These are phyloP conservation scores for Fusarium succisae DNA, from an alignment of 2,329 filamentous ascomycete species.

Conservation along the genomic window DNA sequence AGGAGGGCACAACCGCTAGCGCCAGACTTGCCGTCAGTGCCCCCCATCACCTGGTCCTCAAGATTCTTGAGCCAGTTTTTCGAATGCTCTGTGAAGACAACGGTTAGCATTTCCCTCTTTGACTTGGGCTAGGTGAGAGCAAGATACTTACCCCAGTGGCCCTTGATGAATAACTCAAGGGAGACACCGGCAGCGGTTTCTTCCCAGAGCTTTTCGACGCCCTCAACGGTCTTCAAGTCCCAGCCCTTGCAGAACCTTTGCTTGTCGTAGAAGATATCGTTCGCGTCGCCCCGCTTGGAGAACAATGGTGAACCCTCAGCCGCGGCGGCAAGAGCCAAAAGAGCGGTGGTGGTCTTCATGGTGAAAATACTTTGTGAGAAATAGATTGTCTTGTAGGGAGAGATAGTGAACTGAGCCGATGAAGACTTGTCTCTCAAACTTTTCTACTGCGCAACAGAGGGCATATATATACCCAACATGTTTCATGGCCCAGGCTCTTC, in stretches of 20 bases:
- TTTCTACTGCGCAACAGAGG: accelerated
- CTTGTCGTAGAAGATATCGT: background rate
- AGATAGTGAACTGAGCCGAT: background rate
- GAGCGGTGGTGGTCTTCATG: constrained; percentile 7
- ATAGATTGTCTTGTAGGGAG: no score
- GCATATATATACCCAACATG: background rate
- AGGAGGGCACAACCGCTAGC: background rate
- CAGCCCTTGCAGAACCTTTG: constrained; percentile 4
- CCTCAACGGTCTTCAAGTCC: constrained; percentile 8
- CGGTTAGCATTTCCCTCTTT: accelerated
- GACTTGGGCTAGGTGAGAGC: accelerated
- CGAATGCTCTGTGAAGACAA: background rate
- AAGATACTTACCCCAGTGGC: background rate
- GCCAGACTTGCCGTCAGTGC: constrained; percentile 6
- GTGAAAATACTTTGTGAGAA: accelerated
- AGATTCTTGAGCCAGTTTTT: constrained; percentile 18
- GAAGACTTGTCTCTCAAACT: background rate
- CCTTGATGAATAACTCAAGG: constrained; percentile 16
- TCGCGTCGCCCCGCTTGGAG: background rate
- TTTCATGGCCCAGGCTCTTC: background rate
- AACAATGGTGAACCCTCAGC: background rate
- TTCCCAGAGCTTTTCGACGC: constrained; percentile 11
- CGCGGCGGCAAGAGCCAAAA: background rate
- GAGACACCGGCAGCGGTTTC: background rate
- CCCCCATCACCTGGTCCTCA: background rate